Evolutionary conservation across 2,329 filamentous ascomycete genomes (phyloP).

Genomic region (Scytalidium lignicola): DNA sequence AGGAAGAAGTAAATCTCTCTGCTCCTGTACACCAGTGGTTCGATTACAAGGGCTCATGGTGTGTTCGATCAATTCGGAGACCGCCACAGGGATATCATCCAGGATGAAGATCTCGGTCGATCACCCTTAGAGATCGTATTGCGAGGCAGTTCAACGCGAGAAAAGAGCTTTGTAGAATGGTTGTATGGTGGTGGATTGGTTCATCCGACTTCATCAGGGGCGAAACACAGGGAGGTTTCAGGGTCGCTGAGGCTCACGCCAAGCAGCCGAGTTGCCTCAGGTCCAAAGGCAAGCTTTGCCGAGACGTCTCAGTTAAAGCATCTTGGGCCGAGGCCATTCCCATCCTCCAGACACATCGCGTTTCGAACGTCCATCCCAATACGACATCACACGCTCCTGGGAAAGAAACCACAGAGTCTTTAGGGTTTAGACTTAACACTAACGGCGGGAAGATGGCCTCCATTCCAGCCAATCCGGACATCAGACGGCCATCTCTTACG

Average conservation of each 20-base stretch:
- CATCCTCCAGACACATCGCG: neutral
- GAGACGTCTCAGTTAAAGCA: neutral
- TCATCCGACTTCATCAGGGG: neutral
- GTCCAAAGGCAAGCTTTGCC: neutral
- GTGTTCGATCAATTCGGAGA: no score
- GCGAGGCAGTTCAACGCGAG: no score
- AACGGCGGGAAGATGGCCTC: neutral
- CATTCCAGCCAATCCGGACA: neutral
- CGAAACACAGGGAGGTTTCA: neutral
- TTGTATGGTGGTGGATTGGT: no score
- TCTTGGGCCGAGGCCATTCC: neutral
- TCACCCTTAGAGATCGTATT: no score
- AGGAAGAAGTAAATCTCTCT: no score
- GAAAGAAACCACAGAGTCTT: neutral
- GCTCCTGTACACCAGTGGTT: no score
- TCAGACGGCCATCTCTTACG: neutral
- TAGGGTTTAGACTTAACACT: neutral
- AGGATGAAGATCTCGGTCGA: no score
- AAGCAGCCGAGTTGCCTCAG: neutral
- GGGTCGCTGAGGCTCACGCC: neutral
- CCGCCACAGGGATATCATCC: no score
- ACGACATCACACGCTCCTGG: neutral
- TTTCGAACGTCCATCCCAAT: neutral
- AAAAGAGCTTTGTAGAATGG: no score
- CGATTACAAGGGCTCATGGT: no score